Conservation (phyloP, 106 monocot genomes). For the Amphibolis antarctica region DNA sequence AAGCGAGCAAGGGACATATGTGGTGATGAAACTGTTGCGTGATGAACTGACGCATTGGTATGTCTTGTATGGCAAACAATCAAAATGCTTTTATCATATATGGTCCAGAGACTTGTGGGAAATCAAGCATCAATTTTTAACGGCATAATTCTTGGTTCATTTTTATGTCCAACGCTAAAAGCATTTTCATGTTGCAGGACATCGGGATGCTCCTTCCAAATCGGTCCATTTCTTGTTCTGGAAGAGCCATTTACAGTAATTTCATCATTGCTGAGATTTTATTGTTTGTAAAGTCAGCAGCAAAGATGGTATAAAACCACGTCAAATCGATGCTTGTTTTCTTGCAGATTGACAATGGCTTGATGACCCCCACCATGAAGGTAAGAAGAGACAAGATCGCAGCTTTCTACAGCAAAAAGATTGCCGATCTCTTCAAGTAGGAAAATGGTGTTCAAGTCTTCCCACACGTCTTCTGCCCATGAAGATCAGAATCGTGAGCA, state of each 20-base stretch:
- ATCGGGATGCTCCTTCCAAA: constrained; percentile 52
- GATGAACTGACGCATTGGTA: constrained; percentile 63
- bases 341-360: constrained; percentile 70
- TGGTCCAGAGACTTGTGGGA: too few relatives aligned
- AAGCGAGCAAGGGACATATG: constrained; percentile 28
- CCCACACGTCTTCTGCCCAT: too few relatives aligned
- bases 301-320: neutral
- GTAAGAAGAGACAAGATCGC: constrained; percentile 61
- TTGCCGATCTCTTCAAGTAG: constrained; percentile 50
- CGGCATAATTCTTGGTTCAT: neutral
- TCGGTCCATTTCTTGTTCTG: constrained; percentile 65
- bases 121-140: neutral
- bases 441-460: neutral
- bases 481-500: too few relatives aligned
- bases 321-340: neutral
- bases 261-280: neutral
- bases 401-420: constrained; percentile 42
- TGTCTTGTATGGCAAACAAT: neutral
- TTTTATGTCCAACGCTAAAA: neutral
- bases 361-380: constrained; percentile 97
- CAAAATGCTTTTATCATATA: too few relatives aligned
- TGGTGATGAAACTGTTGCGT: constrained; percentile 42
- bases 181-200: constrained; percentile 36
- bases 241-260: constrained; percentile 83
- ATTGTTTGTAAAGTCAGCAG: neutral